Base-by-base conservation (phyloP, 345 rosid genomes). In the Eucalyptus cloeziana region DNA sequence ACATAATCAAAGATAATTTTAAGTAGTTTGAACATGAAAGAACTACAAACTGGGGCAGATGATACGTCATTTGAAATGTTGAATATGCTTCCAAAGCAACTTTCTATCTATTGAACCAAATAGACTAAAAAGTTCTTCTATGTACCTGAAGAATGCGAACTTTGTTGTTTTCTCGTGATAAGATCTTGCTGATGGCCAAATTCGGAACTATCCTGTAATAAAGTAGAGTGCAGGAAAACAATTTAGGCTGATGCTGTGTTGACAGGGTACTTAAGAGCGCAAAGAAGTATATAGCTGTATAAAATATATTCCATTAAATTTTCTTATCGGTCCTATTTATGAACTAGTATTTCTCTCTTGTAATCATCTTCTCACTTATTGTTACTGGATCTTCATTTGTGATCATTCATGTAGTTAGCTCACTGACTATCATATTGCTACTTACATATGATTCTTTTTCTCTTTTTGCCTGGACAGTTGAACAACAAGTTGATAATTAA, bases 81-180 rank as follows among this genome's bases (percentile, higher is more conserved):
- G 81, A 71, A 17, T 10, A 71, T 40, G 85, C 2, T 76, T 11
- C 47, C 47, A 76, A 76, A 40, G 9, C 85, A 56, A 44, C 37
- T 64, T 87, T 64, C 50, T 27, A n/a, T n/a, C 21, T 24, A 54
- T 25, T 47, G 50, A 30, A 58, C 33, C 13, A 60, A n/a, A 31
- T 33, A 56, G 37, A 49, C 79, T 16, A 15, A 37, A 51, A 13
- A 76, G 47, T 76, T 76, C 85, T 40, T 58, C 33, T 11, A 24
- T 37, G 62, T 94, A 97, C 99, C 99, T 97, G 99, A 89, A 96
- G 93, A 93, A 97, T 95, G 89, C 98, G 96, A 30, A 97, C 98
- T 94, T 93, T 94, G 92, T 96, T 95, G 96, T 96, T 97, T 92
- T 96, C 99, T 51, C 98, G 94, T 14, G 95, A 96, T 91, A 97